Evolutionary conservation across 495 filamentous ascomycete species (phyloP).

Genomic region (Talaromyces ruber): DNA sequence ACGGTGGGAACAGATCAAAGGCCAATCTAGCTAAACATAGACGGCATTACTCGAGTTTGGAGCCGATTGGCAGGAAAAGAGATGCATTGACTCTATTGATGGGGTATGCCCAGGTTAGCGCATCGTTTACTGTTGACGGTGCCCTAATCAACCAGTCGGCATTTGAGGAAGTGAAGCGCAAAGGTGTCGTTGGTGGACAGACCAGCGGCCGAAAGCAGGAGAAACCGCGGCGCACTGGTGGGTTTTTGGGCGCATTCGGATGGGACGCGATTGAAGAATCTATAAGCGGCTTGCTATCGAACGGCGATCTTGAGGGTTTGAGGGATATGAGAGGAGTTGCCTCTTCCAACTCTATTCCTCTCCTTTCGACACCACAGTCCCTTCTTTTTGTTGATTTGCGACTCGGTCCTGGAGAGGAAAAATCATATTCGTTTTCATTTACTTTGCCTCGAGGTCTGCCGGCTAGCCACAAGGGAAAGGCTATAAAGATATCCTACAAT

Average conservation of each 20-base stretch:
- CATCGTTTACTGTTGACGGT: slow-evolving; percentile 84
- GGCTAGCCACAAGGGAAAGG: slow-evolving; percentile 83
- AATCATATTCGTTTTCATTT: slow-evolving; percentile 78
- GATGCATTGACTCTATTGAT: slow-evolving; percentile 82
- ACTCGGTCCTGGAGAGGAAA: slow-evolving; percentile 81
- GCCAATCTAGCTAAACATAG: slow-evolving; percentile 43
- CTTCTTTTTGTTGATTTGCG: slow-evolving; percentile 91
- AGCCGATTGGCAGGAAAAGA: slow-evolving; percentile 29
- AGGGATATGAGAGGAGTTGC: slow-evolving; percentile 86
- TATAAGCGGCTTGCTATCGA: slow-evolving; percentile 75
- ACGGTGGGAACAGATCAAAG: slow-evolving; percentile 42
- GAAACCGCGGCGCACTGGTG: slow-evolving; percentile 63
- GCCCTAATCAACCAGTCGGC: slow-evolving; percentile 81
- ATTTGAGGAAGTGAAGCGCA: slow-evolving; percentile 93
- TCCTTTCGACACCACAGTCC: slow-evolving; percentile 92
- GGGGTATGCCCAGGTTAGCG: slow-evolving; percentile 94
- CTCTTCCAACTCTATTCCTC: slow-evolving; percentile 70
- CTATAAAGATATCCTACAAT: slow-evolving; percentile 89
- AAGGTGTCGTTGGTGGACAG: slow-evolving; percentile 72
- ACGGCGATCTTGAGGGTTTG: slow-evolving; percentile 80
- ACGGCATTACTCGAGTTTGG: slow-evolving; percentile 54
- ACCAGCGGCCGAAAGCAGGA: slow-evolving; percentile 29
- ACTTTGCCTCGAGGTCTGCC: slow-evolving; percentile 78
- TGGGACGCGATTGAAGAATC: slow-evolving; percentile 88
- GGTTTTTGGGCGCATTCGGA: slow-evolving; percentile 75